These are phyloP conservation scores for Acer yangbiense DNA, from an alignment of 345 rosid genomes.

Conservation along the genomic window DNA sequence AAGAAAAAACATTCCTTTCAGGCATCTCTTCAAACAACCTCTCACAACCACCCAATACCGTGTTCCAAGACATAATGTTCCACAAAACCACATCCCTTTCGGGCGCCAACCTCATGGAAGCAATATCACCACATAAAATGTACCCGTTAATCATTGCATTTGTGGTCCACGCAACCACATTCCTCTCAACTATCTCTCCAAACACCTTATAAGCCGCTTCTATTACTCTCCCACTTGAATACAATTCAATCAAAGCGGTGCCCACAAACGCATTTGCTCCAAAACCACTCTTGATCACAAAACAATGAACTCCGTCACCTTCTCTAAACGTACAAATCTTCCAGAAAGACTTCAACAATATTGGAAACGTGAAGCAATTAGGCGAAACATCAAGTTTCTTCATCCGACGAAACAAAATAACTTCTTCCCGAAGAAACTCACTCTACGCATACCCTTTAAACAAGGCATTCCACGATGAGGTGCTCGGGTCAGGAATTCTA, in stretches of 20 bases:
- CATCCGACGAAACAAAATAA: slow-evolving; percentile 52
- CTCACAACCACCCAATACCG: slow-evolving; percentile 63
- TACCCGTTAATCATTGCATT: slow-evolving; percentile 53
- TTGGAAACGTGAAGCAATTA: slow-evolving; percentile 75
- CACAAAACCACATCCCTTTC: slow-evolving; percentile 74
- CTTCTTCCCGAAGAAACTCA: slow-evolving; percentile 39
- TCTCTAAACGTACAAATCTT: slow-evolving; percentile 50
- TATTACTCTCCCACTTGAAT: slow-evolving; percentile 47
- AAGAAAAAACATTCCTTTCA: slow-evolving; percentile 70
- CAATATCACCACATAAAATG: slow-evolving; percentile 51
- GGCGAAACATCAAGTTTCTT: slow-evolving; percentile 47
- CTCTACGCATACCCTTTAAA: slow-evolving; percentile 52
- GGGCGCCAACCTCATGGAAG: slow-evolving; percentile 64
- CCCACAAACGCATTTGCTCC: slow-evolving; percentile 53
- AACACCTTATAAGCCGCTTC: slow-evolving; percentile 60
- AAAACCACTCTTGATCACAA: slow-evolving; percentile 64
- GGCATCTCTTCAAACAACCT: slow-evolving; percentile 70
- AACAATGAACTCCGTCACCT: slow-evolving; percentile 66
- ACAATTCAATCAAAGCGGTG: slow-evolving; percentile 70
- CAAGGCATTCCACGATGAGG: slow-evolving; percentile 64
- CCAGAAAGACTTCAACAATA: slow-evolving; percentile 62
- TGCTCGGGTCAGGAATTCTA: slow-evolving; percentile 50
- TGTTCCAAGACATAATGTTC: slow-evolving; percentile 93
- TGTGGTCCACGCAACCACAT: slow-evolving; percentile 75
- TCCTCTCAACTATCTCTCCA: slow-evolving; percentile 65